Percentiles rank a stretch among this genome's conserved stretches.
Evolutionary conservation across 495 filamentous ascomycete species (phyloP).

Genomic region (Astrothelium subdiscretum): DNA sequence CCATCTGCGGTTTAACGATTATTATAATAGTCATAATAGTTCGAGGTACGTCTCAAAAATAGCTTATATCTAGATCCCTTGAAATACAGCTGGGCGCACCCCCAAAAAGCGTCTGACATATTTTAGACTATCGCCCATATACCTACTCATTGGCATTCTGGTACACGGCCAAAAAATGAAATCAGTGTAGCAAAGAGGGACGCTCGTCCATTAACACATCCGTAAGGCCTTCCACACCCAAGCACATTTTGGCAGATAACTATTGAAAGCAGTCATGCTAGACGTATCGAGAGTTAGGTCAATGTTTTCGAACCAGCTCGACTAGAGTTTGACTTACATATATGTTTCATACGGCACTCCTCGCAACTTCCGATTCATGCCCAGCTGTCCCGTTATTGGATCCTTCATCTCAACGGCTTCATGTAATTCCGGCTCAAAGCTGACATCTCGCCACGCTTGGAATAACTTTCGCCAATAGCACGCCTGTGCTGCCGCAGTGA

Average conservation of each 20-base stretch:
- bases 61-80: no score
- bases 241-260: neutral
- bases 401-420: neutral
- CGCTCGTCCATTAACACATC: neutral
- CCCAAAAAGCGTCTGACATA: no score
- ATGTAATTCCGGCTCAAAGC: neutral
- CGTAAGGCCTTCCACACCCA: neutral
- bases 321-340: neutral
- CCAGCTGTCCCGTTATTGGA: neutral
- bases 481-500: constrained; percentile 21
- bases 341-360: neutral
- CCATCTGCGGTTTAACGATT: no score
- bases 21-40: no score
- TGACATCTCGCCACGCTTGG: constrained; percentile 10
- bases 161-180: no score
- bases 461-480: constrained; percentile 24
- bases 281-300: neutral
- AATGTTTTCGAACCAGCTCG: neutral
- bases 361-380: neutral
- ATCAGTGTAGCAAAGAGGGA: neutral
- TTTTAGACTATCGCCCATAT: no score
- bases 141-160: no score
- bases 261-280: neutral
- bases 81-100: no score
- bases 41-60: no score